phyloP scores from a whole-genome alignment of 306 rosid genomes.

The Vigna hirtella region DNA sequence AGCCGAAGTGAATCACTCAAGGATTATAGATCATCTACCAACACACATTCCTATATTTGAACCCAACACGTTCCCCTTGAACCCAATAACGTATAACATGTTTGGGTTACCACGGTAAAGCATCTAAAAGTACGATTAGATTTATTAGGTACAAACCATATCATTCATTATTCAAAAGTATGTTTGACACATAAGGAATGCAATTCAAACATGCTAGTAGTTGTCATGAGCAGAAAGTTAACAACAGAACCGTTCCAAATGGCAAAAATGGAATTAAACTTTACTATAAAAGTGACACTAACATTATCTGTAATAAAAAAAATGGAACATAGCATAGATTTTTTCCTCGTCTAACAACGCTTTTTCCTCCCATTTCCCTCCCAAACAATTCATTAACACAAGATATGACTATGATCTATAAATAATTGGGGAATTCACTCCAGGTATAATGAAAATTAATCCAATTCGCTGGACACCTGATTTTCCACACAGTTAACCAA shows the following conservation, averaged over 20 bases:
- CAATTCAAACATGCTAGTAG: not conserved
- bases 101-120: not conserved
- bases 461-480: conserved; percentile 50
- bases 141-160: not conserved
- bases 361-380: conserved; percentile 30
- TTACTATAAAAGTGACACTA: conserved; percentile 37
- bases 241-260: not conserved
- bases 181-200: not conserved
- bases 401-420: conserved; percentile 44
- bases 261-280: conserved; percentile 29
- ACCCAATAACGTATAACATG: not conserved
- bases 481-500: conserved; percentile 38
- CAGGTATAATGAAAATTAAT: conserved; percentile 55
- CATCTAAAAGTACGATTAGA: not conserved
- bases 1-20: not conserved
- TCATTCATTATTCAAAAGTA: not conserved
- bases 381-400: conserved; percentile 40
- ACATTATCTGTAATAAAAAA: conserved; percentile 39
- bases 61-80: not conserved
- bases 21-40: not conserved
- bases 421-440: conserved; percentile 53
- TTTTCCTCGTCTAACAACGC: not conserved
- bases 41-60: not conserved
- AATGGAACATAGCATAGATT: conserved; percentile 44
- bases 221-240: conserved; percentile 27